Conservation (phyloP, 1,284 basidiomycete genomes). For the Rhizoctonia solani region DNA sequence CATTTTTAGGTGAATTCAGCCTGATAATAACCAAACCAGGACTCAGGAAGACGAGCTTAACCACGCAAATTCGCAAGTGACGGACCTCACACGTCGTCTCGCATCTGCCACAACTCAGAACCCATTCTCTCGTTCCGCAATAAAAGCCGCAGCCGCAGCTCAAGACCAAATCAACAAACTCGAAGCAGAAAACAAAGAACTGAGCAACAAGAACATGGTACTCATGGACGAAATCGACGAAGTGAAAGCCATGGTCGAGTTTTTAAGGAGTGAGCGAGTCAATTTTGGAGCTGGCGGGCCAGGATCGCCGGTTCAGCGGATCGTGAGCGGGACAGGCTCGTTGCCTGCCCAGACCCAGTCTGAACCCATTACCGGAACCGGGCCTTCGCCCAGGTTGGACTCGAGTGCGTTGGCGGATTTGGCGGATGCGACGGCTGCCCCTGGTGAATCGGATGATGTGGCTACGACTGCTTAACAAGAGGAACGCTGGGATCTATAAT, state of each 20-base stretch:
- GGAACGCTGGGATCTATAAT: neutral
- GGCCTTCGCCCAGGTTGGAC: constrained; percentile 16
- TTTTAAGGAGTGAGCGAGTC: constrained; percentile 30
- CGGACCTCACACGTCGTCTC: constrained; percentile 19
- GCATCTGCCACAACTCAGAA: constrained; percentile 6
- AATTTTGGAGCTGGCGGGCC: constrained; percentile 18
- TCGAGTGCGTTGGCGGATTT: constrained; percentile 21
- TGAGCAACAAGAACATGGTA: constrained; percentile 35
- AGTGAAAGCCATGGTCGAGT: constrained; percentile 39
- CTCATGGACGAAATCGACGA: constrained; percentile 39
- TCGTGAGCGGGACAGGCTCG: constrained; percentile 10
- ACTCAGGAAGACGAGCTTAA: constrained; percentile 30
- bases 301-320: constrained; percentile 14
- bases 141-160: constrained; percentile 23
- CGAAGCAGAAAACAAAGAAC: constrained; percentile 34
- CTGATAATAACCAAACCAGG: neutral
- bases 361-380: neutral
- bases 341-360: neutral
- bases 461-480: neutral
- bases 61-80: neutral
- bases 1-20: neutral
- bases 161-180: constrained; percentile 34
- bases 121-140: constrained; percentile 26
- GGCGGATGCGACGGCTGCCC: constrained; percentile 12
- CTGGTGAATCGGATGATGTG: neutral